A percentile compares a stretch with the other conserved stretches of the same genome.
Conservation (phyloP, 129 eudicot species). For the Heracleum sosnowskyi region DNA sequence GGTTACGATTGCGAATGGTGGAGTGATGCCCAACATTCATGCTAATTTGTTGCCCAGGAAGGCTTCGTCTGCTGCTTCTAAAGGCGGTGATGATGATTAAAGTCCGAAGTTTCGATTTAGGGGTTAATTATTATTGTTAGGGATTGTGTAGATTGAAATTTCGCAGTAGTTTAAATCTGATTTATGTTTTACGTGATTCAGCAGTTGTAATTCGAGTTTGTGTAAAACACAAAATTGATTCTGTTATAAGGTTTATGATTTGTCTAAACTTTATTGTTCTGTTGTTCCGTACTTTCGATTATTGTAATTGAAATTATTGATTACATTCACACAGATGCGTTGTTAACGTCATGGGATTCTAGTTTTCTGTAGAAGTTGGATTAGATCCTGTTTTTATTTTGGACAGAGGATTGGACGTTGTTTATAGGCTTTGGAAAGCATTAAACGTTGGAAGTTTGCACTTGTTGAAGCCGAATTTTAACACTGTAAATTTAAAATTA, state of each 20-base stretch:
- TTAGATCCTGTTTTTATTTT: too few relatives aligned
- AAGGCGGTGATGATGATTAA: constrained; percentile 21
- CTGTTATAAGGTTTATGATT: not conserved
- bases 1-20: constrained; percentile 34
- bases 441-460: too few relatives aligned
- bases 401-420: too few relatives aligned
- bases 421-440: too few relatives aligned
- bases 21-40: constrained; percentile 36
- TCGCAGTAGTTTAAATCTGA: not conserved
- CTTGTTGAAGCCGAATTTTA: too few relatives aligned
- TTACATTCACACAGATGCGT: too few relatives aligned
- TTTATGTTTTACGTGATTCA: not conserved
- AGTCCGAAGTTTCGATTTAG: not conserved
- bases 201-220: not conserved
- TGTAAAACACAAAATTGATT: not conserved
- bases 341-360: too few relatives aligned
- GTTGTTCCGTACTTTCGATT: too few relatives aligned
- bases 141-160: not conserved
- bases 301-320: too few relatives aligned
- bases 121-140: not conserved
- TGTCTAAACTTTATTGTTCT: not conserved
- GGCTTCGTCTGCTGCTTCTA: constrained; percentile 16
- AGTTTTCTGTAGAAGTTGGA: too few relatives aligned
- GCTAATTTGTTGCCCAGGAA: constrained; percentile 6
- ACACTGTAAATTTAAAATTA: too few relatives aligned